Evolutionary conservation across 2,329 filamentous ascomycete species (phyloP), one percentile per base, ranked within the genome.

Genomic region (Teratosphaeria pseudoeucalypti): DNA sequence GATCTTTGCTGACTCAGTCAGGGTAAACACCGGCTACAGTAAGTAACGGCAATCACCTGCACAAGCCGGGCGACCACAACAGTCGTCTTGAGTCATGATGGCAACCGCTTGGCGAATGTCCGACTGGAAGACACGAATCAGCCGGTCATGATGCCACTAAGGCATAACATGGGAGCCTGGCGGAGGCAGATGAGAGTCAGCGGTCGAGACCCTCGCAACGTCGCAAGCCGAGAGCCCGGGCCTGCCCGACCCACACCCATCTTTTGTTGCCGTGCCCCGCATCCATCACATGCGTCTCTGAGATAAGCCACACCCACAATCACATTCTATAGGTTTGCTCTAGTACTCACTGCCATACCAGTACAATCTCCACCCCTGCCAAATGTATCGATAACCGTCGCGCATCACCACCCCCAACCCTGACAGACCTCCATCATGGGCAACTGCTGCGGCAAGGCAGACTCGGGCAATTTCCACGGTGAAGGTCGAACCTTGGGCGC

Each of bases 391-490:
- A 47, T 32, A 57, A 29, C 11, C n/a, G 12, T 5, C 54, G 4
- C 16, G 11, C 61, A 49, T 6, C 56, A 43, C 53, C 37, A 6
- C 43, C 49, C 49, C 47, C 55, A 34, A 12, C 55, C 59, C 56
- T 55, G 59, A 19, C 11, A 6, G 10, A 32, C 27, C 19, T 12
- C 32, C 61, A 73, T 61, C 64, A 96, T 96, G 92, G 92, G 92
- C 61, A 92, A 90, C 73, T 81, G 90, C 75, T 96, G 89, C 78
- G 89, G 90, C 72, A 91, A 90, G 63, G 81, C 79, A 60, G 77
- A 83, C 23, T 23, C 19, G 34, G 85, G 88, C 67, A 79, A 83
- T 73, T 94, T 91, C 77, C 76, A 83, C 57, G 82, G 83, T 58
- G 86, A 88, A 55, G 90, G 90, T 61, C 87, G 89, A 58, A 82